These are phyloP conservation scores for Solanum lycopersicoides DNA, from an alignment of 257 asterid species.

Conservation along the genomic window DNA sequence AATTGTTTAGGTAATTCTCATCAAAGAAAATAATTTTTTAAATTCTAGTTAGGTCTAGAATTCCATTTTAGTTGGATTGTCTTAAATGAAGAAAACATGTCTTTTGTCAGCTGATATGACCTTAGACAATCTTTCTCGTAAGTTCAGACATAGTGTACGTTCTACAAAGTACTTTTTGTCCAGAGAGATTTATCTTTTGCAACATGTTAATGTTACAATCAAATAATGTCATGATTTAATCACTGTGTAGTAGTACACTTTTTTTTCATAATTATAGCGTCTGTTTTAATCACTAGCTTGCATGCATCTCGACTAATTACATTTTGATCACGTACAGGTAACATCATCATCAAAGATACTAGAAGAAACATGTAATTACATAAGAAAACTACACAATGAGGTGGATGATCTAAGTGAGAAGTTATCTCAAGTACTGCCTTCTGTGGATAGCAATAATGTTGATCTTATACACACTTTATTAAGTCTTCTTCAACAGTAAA, in stretches of 20 bases:
- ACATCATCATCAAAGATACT: constrained; percentile 10
- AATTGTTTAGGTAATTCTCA: neutral
- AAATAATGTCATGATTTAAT: neutral
- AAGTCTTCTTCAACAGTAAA: constrained; percentile 24
- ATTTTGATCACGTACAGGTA: neutral
- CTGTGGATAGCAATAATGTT: constrained; percentile 21
- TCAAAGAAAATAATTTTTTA: neutral
- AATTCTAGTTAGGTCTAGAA: neutral
- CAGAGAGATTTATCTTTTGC: neutral
- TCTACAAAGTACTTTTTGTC: neutral
- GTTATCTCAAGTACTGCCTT: constrained; percentile 38
- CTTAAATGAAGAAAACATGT: neutral
- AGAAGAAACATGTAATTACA: constrained; percentile 46
- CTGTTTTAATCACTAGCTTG: too few relatives aligned
- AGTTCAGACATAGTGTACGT: neutral
- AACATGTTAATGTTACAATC: neutral
- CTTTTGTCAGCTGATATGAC: neutral
- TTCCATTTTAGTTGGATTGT: neutral
- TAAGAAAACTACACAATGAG: constrained; percentile 50
- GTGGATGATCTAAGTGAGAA: constrained; percentile 51
- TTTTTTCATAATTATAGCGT: neutral
- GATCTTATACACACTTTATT: constrained; percentile 27
- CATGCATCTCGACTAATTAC: neutral
- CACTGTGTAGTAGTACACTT: neutral
- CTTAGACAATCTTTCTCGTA: neutral